Conservation (phyloP, 1,284 basidiomycete species). For the Xerocomus nothofagi region DNA sequence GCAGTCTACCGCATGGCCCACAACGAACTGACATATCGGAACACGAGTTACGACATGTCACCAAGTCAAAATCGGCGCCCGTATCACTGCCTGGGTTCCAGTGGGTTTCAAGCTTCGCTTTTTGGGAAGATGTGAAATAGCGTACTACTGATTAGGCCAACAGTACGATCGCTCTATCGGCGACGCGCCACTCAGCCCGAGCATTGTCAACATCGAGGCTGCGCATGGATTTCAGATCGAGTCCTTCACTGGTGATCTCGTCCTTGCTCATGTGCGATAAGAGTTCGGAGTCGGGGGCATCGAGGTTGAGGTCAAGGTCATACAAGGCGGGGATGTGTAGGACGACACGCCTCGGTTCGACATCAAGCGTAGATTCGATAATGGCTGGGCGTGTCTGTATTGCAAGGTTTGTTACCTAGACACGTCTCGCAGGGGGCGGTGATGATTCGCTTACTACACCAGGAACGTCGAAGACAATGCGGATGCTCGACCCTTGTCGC, state of each 20-base stretch:
- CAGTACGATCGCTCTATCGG: slow-evolving; percentile 47
- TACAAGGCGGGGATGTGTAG: slow-evolving; percentile 49
- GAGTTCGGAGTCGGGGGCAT: slow-evolving; percentile 51
- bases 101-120: background rate
- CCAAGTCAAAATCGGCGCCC: background rate
- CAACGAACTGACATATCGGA: background rate
- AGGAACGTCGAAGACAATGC: slow-evolving; percentile 52
- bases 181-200: slow-evolving; percentile 62
- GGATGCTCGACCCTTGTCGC: slow-evolving; percentile 41
- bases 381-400: slow-evolving; percentile 48
- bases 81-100: slow-evolving; percentile 7
- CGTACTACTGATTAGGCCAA: slow-evolving; percentile 31
- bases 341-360: slow-evolving; percentile 57
- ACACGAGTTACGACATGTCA: slow-evolving; percentile 10
- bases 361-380: slow-evolving; percentile 51
- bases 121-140: slow-evolving; percentile 1
- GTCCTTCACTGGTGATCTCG: slow-evolving; percentile 26
- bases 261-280: slow-evolving; percentile 24
- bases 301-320: slow-evolving; percentile 56
- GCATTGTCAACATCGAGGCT: slow-evolving; percentile 60
- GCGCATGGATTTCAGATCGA: slow-evolving; percentile 55
- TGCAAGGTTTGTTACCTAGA: slow-evolving; percentile 7
- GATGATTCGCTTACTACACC: slow-evolving; percentile 44
- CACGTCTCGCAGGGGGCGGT: slow-evolving; percentile 8
- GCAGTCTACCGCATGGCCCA: slow-evolving; percentile 3